Evolutionary conservation across 805 yeast species (phyloP), one percentile per base, ranked within the genome.

Genomic region (Kregervanrija pseudodelftensis): DNA sequence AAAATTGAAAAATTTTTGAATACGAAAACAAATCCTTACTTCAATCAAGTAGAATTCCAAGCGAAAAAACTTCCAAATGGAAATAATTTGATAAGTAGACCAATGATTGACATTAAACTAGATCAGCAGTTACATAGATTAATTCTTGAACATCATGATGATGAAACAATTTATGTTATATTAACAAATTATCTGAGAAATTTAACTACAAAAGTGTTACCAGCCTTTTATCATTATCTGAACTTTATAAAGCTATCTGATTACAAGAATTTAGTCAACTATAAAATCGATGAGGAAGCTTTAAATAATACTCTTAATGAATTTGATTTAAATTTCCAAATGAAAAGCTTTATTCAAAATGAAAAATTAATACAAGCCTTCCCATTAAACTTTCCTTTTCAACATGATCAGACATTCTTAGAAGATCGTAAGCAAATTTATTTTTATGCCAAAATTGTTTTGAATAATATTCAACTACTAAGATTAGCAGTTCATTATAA

Each of bases 61-160:
- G 40, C 35, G 8, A 54, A 42, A 30, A 39, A 33, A 16, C 11
- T 40, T 12, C 36, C 39, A 13, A 35, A n/a, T 11, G 17, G 34
- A 11, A 13, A 12, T 16, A 32, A 7, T 34, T 13, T 28, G 12
- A 33, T 40, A 9, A 36, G 37, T 4, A 39, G 28, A 13, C 61
- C 64, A 0, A 36, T 37, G n/a, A 41, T 60, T 14, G 67, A 63
- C 48, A 30, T 35, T 2, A 45, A 41, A 11, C 48, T 63, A 30
- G 45, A 53, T 35, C 33, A 45, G 2, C 46, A 49, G 22, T 36
- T 63, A 8, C 41, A 44, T 1, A 33, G 31, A 5, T 42, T 61
- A 10, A 31, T 63, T 12, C 33, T 35, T 9, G 56, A 57, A 12
- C 59, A 56, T 40, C 64, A 61, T 41, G 62, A 56, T 43, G 68